Base-by-base conservation (phyloP, 768 basidiomycete genomes). In the Rhodotorula babjevae region DNA sequence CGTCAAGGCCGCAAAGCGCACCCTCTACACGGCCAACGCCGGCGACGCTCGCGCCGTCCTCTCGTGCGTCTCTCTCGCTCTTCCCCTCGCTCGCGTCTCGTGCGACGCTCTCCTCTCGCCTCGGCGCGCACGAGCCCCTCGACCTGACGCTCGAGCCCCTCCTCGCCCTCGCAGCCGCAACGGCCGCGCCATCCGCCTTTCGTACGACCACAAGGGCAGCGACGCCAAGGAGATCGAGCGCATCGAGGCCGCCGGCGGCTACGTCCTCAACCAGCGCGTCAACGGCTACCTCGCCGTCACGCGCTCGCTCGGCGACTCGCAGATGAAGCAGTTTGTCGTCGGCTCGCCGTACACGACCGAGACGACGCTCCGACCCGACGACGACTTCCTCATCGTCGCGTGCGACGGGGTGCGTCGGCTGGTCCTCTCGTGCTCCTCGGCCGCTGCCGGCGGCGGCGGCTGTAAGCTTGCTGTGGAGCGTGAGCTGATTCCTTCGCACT, bases 291-390 rank as follows among this genome's bases (percentile, higher is more conserved):
- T 99, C 68, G 93, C 93, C 21, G 96, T 99, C 47, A 98, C 96
- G n/a, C 86, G 96, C 71, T 92, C 92, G 78, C 83, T 99, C 71
- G 96, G 96, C 44, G 96, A 99, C 79, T 90, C 93, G 2, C 90
- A 92, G 21, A 98, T 99, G 96, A 99, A 99, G 82, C 95, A 98
- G 78, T 99, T 94, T 80, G 95, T 99, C 14, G 96, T 98, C 56
- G 96, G 96, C 4, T 87, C 91, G 29, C 96, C 96, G 16, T 99
- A 96, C 82, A 99, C 96, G 29, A 98, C 96, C 25, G 93, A 97
- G 81, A 97, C 94, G 16, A 87, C 90, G 77, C 83, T 99, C 58
- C 89, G 89, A 69, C 87, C 90, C 15, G 89, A 92, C 16, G 96
- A 98, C 79, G 94, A 98, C 79, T 92, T 93, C 81, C 79, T 99